phyloP scores from a whole-genome alignment of 2,329 filamentous ascomycete genomes.

The Colletotrichum sp. region DNA sequence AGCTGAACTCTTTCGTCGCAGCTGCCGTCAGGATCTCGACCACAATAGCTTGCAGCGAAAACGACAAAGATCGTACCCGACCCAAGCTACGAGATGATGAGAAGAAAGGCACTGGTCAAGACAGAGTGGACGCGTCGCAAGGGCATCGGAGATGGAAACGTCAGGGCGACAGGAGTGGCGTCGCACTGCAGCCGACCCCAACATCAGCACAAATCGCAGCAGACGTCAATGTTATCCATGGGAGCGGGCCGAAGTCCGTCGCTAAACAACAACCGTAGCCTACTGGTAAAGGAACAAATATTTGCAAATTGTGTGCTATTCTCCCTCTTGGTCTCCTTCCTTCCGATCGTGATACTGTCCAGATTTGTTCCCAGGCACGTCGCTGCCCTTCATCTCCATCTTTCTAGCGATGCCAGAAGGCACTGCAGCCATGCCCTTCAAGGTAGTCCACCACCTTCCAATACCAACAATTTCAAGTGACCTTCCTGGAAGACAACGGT shows the following conservation, averaged over 20 bases:
- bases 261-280: background rate
- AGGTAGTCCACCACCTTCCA: background rate
- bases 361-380: background rate
- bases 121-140: background rate
- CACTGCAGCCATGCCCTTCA: background rate
- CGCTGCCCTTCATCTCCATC: background rate
- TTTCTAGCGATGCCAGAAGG: background rate
- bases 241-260: background rate
- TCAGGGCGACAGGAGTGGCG: background rate
- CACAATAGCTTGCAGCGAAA: background rate
- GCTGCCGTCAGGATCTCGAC: background rate
- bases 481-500: background rate
- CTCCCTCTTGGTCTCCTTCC: background rate
- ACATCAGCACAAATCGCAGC: background rate
- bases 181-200: background rate
- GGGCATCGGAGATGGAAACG: background rate
- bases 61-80: background rate
- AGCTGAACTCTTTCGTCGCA: background rate
- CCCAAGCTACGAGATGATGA: background rate
- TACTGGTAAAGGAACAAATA: background rate
- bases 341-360: background rate
- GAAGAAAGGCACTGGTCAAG: background rate
- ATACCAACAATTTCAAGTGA: background rate
- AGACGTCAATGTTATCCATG: background rate
- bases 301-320: accelerated